Percentiles rank a stretch among this genome's conserved stretches.
These are phyloP conservation scores for Iodosphaeria phyllophila DNA, from an alignment of 2,329 filamentous ascomycete genomes.

Conservation along the genomic window DNA sequence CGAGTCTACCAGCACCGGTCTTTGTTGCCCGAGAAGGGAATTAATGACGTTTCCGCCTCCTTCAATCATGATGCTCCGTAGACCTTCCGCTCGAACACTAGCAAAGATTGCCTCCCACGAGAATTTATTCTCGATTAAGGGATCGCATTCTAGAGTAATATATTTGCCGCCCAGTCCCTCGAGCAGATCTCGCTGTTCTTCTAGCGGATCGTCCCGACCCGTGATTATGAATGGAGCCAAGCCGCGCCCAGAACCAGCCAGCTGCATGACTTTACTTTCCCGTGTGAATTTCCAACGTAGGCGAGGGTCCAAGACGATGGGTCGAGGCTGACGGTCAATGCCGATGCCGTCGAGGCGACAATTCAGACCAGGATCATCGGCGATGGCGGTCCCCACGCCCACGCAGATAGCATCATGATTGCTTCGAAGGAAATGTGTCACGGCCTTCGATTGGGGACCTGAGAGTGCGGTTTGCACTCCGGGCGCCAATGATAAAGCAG, in stretches of 20 bases:
- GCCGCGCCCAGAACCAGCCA: conserved; percentile 46
- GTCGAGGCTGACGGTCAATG: conserved; percentile 47
- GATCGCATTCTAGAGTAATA: conserved; percentile 16
- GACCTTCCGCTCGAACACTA: conserved; percentile 34
- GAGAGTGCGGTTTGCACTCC: conserved; percentile 69
- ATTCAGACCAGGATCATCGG: conserved; percentile 2
- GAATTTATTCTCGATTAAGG: conserved; percentile 15
- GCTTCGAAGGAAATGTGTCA: conserved; percentile 81
- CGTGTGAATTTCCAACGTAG: conserved; percentile 49
- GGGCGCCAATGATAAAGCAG: conserved; percentile 55
- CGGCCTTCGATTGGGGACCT: conserved; percentile 65
- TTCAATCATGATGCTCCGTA: conserved; percentile 79
- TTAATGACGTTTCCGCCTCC: conserved; percentile 74
- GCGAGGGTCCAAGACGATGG: conserved; percentile 63
- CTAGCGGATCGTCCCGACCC: conserved; percentile 24
- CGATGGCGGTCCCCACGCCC: conserved; percentile 21
- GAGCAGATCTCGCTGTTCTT: conserved; percentile 21
- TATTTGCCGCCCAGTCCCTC: conserved; percentile 32
- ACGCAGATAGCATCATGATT: conserved; percentile 71
- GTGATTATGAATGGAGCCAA: conserved; percentile 57
- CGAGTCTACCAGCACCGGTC: conserved; percentile 48
- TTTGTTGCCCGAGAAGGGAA: conserved; percentile 46
- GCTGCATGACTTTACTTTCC: conserved; percentile 46
- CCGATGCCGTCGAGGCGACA: conserved; percentile 1
- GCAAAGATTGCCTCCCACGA: conserved; percentile 47